Conservation (phyloP, 208 protist genomes). For the Trypanosoma melophagium region DNA sequence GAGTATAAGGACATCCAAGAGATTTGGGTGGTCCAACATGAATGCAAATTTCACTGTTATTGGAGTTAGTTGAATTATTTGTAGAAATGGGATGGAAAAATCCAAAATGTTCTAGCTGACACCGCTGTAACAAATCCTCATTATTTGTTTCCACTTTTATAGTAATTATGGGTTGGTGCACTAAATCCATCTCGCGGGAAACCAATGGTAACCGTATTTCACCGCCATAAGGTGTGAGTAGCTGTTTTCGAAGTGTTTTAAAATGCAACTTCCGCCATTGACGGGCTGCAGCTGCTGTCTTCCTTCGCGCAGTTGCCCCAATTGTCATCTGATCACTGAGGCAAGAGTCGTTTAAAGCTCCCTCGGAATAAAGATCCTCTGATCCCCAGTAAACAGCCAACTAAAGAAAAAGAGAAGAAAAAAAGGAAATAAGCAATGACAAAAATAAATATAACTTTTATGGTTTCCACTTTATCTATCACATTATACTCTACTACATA, state of each 20-base stretch:
- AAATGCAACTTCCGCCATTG: constrained; percentile 41
- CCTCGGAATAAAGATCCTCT: too few relatives aligned
- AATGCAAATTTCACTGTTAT: constrained; percentile 28
- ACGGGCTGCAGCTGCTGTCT: constrained; percentile 25
- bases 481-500: too few relatives aligned
- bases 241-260: constrained; percentile 24
- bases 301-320: constrained; percentile 21
- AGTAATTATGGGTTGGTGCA: neutral
- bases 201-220: constrained; percentile 15
- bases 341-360: too few relatives aligned
- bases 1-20: constrained; percentile 51
- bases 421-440: too few relatives aligned
- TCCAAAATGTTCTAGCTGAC: constrained; percentile 32
- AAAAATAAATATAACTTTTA: too few relatives aligned
- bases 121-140: constrained; percentile 26
- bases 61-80: neutral
- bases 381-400: too few relatives aligned
- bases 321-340: constrained; percentile 13
- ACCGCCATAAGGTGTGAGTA: constrained; percentile 18
- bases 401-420: too few relatives aligned
- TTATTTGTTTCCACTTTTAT: constrained; percentile 34
- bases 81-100: constrained; percentile 21
- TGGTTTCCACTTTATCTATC: too few relatives aligned
- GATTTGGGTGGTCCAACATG: constrained; percentile 50
- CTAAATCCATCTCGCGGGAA: neutral